Conservation (phyloP, 805 yeast species). For the Kuraishia cidri region DNA sequence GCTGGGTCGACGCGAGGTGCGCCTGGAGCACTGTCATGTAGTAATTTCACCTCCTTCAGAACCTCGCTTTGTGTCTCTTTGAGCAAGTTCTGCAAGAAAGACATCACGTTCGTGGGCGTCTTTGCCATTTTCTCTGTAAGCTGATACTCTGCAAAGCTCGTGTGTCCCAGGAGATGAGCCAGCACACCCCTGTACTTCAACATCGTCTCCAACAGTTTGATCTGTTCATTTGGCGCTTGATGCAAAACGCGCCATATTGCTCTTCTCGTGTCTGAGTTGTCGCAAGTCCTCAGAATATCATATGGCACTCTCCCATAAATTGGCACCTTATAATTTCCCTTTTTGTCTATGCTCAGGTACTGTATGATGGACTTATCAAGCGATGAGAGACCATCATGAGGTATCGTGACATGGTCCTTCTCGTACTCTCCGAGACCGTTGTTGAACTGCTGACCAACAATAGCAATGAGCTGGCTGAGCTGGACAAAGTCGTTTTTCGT, state of each 20-base stretch:
- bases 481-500: constrained; percentile 65
- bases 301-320: constrained; percentile 58
- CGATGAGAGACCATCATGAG: constrained; percentile 15
- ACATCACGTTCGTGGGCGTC: constrained; percentile 62
- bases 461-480: constrained; percentile 72
- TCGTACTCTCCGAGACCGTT: constrained; percentile 30
- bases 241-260: constrained; percentile 72
- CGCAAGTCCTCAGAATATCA: constrained; percentile 50
- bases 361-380: constrained; percentile 10
- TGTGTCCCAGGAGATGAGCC: constrained; percentile 65
- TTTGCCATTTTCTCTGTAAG: constrained; percentile 82
- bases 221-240: constrained; percentile 54
- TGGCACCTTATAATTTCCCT: constrained; percentile 41
- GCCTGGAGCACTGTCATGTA: constrained; percentile 26
- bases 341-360: constrained; percentile 16
- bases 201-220: constrained; percentile 46
- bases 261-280: constrained; percentile 47
- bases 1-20: constrained; percentile 7
- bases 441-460: constrained; percentile 71
- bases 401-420: constrained; percentile 16
- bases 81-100: constrained; percentile 58
- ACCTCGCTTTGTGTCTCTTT: constrained; percentile 44
- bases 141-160: constrained; percentile 71
- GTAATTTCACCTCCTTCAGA: constrained; percentile 40
- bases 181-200: constrained; percentile 59